Base-by-base conservation (phyloP, 2,329 filamentous ascomycete genomes). In the Verticillium albo-atrum region DNA sequence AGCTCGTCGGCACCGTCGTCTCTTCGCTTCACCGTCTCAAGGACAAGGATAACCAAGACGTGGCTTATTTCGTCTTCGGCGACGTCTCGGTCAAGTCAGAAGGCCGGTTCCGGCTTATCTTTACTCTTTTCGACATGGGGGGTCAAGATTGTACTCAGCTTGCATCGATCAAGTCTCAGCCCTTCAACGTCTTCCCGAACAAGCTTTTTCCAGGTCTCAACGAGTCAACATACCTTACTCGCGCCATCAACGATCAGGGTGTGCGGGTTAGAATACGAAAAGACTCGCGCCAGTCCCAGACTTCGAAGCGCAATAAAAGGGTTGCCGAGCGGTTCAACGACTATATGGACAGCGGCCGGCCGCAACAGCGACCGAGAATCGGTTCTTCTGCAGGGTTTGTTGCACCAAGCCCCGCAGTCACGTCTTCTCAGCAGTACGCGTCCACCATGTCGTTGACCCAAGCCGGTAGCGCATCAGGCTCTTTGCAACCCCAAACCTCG, bases 21-120 rank as follows among this genome's bases (percentile, higher is more conserved):
- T 96, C 92, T 2, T 96, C 92, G 9, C 79, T 95, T 55, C 90
- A 96, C 72, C 84, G 90, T 58, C 77, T 96, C 58, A 94, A 95
- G 72, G 90, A 96, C 70, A 81, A 85, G 3, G 82, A 89, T 67
- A 92, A 92, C 68, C 79, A 78, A 77, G 91, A 95, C 72, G 89
- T 89, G 12, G 91, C 88, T 1, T 96, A 92, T 75, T 96, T 96
- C 68, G 88, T 96, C n/a, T 96, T 96, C 73, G 90, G 90, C 5
- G 92, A 97, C 72, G 79, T 97, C 25, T 95, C 91, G 0, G 86
- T 94, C 61, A 89, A 89, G 69, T 79, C 86, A 26, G 85, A 90
- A 67, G 92, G 92, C 30, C 80, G 79, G 23, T 94, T 87, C 70
- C 82, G 88, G 35, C 80, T 97, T 42, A 83, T 87, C 58, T 96